Base-by-base conservation (phyloP, 176 grass and related monocot species). In the Carex parvula region DNA sequence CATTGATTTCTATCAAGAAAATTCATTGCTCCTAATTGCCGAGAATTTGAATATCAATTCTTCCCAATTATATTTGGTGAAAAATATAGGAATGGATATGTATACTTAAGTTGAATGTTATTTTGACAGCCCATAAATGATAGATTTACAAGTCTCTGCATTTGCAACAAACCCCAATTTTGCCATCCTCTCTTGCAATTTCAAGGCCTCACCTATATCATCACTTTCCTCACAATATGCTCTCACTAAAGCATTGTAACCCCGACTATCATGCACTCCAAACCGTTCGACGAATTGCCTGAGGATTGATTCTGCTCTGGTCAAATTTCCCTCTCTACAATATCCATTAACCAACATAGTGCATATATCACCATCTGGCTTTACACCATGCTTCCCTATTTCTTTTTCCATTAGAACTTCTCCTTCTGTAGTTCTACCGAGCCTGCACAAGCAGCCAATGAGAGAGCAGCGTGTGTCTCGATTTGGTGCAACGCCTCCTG, bases 111-210 rank as follows among this genome's bases (percentile, higher is more conserved):
- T 22, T 55, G 13, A 76, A 16, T 32, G 3, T 76, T 18, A 30
- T 89, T 77, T 94, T 29, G 89, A 94, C 13, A 94, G 69, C 18
- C 89, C 88, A 93, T 84, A 79, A 68, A 98, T 91, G 41, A 94
- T 60, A 33, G 50, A 93, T 76, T 63, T 87, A 63, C 95, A 94
- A 32, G 92, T 98, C 64, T 91, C 86, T 26, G 78, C 88, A 89
- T 79, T 94, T 29, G 92, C 91, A 70, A 93, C 69, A 85, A 93
- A 94, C 59, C 95, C 95, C 74, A 91, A 33, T 64, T 87, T 64
- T 63, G 88, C 72, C 92, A 98, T 93, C 59, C 92, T 93, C 17
- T 91, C 88, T 79, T 94, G 92, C 50, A 98, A 74, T 56, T 85
- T 88, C 3, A 94, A 26, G 60, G 88, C 84, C 59, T 92, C 88